A percentile compares a stretch with the other conserved stretches of the same genome.
Evolutionary conservation across 805 yeast genomes (phyloP).

Genomic region (Grigorovia humatica): DNA sequence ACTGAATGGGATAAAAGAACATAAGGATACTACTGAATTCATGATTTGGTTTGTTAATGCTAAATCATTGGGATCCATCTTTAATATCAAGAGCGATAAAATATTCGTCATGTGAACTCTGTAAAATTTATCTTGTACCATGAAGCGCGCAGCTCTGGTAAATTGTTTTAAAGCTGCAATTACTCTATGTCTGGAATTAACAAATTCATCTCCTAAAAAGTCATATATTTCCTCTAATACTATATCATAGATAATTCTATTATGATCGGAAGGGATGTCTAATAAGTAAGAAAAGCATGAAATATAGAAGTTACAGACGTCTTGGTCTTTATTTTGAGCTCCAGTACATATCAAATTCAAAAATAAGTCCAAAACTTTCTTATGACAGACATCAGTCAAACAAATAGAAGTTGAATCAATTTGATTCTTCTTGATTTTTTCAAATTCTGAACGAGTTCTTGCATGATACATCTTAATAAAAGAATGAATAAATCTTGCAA

Average conservation of each 20-base stretch:
- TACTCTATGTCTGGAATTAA: conserved; percentile 71
- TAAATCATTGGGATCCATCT: conserved; percentile 82
- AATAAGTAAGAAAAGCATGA: conserved; percentile 54
- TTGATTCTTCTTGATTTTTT: conserved; percentile 34
- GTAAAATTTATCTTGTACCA: conserved; percentile 52
- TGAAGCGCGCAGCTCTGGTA: conserved; percentile 52
- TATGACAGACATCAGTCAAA: conserved; percentile 29
- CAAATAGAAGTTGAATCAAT: conserved; percentile 11
- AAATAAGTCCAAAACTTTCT: conserved; percentile 33
- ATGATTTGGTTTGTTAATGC: conserved; percentile 59
- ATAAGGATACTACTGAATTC: conserved; percentile 56
- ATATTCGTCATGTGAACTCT: conserved; percentile 74
- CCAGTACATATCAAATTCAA: conserved; percentile 50
- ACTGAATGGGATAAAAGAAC: conserved; percentile 61
- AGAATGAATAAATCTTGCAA: conserved; percentile 55
- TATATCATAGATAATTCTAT: conserved; percentile 37
- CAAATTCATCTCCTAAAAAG: conserved; percentile 50
- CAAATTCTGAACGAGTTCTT: conserved; percentile 27
- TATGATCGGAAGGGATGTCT: conserved; percentile 42
- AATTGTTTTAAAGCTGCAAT: conserved; percentile 60
- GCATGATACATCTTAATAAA: conserved; percentile 51
- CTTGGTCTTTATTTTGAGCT: conserved; percentile 61
- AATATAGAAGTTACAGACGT: conserved; percentile 47
- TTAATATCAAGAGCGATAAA: conserved; percentile 59
- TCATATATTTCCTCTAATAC: conserved; percentile 67